Evolutionary conservation across 2,329 filamentous ascomycete species (phyloP).

Genomic region (Reticulascus tulasneorum): DNA sequence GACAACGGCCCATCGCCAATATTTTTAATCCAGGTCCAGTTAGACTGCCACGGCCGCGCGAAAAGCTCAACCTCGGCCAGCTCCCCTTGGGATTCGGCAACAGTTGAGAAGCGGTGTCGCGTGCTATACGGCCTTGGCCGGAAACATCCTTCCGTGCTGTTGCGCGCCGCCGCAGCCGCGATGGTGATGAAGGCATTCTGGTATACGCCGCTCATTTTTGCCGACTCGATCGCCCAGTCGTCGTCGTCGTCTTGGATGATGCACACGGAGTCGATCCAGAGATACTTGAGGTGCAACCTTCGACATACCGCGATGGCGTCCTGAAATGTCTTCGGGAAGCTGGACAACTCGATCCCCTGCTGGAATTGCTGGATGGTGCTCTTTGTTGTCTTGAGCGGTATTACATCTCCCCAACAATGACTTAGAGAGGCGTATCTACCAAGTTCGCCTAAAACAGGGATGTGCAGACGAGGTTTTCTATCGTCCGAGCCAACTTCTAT

Average conservation of each 20-base stretch:
- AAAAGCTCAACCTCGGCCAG: no score
- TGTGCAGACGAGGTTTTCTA: no score
- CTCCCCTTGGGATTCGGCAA: no score
- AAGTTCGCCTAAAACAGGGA: no score
- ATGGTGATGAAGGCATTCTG: constrained; percentile 9
- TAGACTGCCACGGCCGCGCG: no score
- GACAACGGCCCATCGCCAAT: no score
- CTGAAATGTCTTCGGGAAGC: constrained; percentile 10
- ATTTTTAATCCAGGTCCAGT: no score
- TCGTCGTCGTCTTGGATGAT: constrained; percentile 18
- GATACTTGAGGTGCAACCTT: constrained; percentile 10
- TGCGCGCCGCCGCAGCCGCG: constrained; percentile 2
- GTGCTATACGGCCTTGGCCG: no score
- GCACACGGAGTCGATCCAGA: constrained; percentile 21
- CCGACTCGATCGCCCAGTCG: constrained; percentile 15
- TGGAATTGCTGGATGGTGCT: constrained; percentile 1
- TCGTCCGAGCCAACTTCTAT: no score
- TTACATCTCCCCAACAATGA: constrained; percentile 9
- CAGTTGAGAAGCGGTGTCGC: no score
- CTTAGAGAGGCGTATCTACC: constrained; percentile 8
- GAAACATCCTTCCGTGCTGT: constrained; percentile 4
- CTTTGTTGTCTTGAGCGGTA: constrained; percentile 3
- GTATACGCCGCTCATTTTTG: constrained; percentile 16
- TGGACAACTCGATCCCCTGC: not conserved
- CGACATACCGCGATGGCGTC: constrained; percentile 14